Conservation (phyloP, 768 basidiomycete species). For the Auriculariales sp. region DNA sequence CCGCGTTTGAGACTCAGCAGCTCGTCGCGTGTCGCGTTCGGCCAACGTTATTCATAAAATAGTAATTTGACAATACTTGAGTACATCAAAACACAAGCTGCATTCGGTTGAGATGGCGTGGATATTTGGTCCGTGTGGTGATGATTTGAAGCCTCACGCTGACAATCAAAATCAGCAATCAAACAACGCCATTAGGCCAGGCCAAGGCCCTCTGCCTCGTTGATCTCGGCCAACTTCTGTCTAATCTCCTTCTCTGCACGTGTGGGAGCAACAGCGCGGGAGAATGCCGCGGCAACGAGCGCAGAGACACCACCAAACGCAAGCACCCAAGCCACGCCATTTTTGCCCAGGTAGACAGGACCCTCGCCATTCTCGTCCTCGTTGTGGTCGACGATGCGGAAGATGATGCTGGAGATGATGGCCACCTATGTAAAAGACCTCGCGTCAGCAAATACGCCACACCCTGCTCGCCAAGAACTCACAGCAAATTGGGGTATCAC, state of each 20-base stretch:
- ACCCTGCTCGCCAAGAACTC: too few species aligned
- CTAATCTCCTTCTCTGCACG: constrained; percentile 86
- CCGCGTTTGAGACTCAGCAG: too few species aligned
- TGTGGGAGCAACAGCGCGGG: constrained; percentile 75
- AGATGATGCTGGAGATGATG: constrained; percentile 73
- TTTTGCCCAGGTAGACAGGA: constrained; percentile 51
- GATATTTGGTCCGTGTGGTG: too few species aligned
- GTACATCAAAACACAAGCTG: too few species aligned
- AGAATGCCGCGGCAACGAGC: constrained; percentile 61
- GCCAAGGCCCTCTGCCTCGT: constrained; percentile 38
- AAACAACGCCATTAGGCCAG: too few species aligned
- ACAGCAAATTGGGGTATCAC: constrained; percentile 92
- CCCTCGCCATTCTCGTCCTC: constrained; percentile 27
- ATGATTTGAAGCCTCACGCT: too few species aligned
- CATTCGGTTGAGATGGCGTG: too few species aligned
- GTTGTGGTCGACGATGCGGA: constrained; percentile 58
- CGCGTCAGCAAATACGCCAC: too few species aligned
- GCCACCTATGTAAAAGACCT: constrained; percentile 55
- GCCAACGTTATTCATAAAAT: too few species aligned
- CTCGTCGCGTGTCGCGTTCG: too few species aligned
- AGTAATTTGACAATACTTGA: too few species aligned
- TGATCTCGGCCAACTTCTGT: constrained; percentile 66
- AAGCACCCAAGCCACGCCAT: constrained; percentile 87
- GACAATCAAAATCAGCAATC: too few species aligned
- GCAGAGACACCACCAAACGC: constrained; percentile 85